A percentile compares a stretch with the other conserved stretches of the same genome.
Conservation (phyloP, 352 stramenopile genomes). For the Globisporangium middletonii region DNA sequence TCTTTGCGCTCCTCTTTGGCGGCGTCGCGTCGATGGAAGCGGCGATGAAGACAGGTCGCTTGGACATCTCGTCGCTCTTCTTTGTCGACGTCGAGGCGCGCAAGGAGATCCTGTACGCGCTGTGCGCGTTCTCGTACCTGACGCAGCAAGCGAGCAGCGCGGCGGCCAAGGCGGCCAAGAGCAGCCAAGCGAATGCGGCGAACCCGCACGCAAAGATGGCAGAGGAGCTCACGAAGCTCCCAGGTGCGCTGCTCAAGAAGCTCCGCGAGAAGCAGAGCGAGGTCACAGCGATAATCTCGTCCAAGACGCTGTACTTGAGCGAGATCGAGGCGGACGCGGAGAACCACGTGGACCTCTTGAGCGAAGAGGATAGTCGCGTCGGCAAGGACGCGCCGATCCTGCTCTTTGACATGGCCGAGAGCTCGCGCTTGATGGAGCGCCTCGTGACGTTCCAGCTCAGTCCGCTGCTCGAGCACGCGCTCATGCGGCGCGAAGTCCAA, state of each 20-base stretch:
- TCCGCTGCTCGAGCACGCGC: conserved; percentile 59
- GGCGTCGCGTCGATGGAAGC: conserved; percentile 69
- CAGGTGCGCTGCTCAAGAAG: conserved; percentile 54
- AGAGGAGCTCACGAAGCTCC: conserved; percentile 61
- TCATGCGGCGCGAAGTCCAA: conserved; percentile 61
- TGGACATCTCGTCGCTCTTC: conserved; percentile 74
- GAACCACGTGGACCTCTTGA: conserved; percentile 48
- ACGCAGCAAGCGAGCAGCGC: conserved; percentile 43
- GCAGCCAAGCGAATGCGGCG: conserved; percentile 3
- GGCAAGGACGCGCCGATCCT: conserved; percentile 75
- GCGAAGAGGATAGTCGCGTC: conserved; percentile 50
- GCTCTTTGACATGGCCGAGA: conserved; percentile 79
- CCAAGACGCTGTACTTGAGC: conserved; percentile 71
- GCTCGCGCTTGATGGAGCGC: conserved; percentile 46
- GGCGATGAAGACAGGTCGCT: conserved; percentile 67
- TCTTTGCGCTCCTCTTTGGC: conserved; percentile 70
- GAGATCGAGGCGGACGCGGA: conserved; percentile 49
- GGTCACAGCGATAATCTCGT: conserved; percentile 50
- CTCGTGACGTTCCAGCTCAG: conserved; percentile 79
- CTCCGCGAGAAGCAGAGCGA: conserved; percentile 42
- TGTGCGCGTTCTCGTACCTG: conserved; percentile 80
- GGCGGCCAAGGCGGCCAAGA: conserved; percentile 8
- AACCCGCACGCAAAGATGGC: conserved; percentile 42
- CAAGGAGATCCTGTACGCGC: conserved; percentile 67
- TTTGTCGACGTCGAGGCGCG: conserved; percentile 57